Evolutionary conservation across 306 rosid genomes (phyloP), one percentile per base, ranked within the genome.

Genomic region (Cucurbita moschata): DNA sequence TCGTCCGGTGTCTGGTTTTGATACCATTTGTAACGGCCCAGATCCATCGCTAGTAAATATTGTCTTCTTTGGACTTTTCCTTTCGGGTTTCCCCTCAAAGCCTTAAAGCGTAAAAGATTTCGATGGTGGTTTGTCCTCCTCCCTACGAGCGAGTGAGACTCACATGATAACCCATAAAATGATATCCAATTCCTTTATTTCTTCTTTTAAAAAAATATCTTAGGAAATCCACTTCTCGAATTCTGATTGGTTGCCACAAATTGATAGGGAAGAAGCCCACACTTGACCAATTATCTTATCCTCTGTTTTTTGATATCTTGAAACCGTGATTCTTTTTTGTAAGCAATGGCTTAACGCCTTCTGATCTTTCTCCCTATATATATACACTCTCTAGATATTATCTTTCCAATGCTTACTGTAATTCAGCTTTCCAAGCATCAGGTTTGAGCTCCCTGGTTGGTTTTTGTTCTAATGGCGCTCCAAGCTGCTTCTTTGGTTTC

Each of bases 401-500:
- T 12, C 72, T 65, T 75, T 35, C 12, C 8, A 76, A 26, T 54
- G 18, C 71, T 65, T 38, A 26, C 46, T 58, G 56, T 50, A 26
- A 52, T 54, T 71, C 39, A 37, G 26, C 23, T 64, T 6, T 70
- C 35, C 49, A 21, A 69, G 0, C 21, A 14, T 69, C 58, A 0
- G 50, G 30, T 47, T 58, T 37, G 1, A 15, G 61, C n/a, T 73
- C 71, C 40, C 65, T 44, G 13, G 69, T 58, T 77, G 59, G 1
- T 5, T 50, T 64, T 4, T 23, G 61, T 53, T 77, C 0, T 8
- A 66, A 86, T 87, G 88, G 85, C 87, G 72, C 88, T 82, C 21
- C 87, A 83, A 68, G 87, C 91, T 79, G 81, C 87, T 76, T 78
- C 88, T 52, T 56, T 84, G 79, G 85, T 84, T 62, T 81, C 87